These are phyloP conservation scores for Populus tomentosa DNA, from an alignment of 441 rosid species.

Conservation along the genomic window DNA sequence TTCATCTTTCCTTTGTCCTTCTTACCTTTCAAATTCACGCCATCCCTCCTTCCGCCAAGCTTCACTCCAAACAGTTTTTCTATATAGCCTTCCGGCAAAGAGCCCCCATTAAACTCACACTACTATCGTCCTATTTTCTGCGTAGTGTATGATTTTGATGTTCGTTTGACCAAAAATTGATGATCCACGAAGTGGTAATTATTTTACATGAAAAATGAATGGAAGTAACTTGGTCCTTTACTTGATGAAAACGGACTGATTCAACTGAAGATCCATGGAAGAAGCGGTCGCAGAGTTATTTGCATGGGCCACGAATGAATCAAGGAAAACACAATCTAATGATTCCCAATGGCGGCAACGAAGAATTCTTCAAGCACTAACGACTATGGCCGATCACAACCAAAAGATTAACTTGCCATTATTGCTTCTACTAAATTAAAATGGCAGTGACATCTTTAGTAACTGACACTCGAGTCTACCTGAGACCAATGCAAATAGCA, in stretches of 20 bases:
- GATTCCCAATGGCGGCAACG: neutral
- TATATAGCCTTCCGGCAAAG: too few species aligned
- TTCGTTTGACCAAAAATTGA: too few species aligned
- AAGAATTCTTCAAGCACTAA: neutral
- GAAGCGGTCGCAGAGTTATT: neutral
- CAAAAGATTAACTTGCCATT: neutral
- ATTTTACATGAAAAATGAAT: neutral
- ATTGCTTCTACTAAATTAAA: neutral
- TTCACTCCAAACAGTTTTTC: too few species aligned
- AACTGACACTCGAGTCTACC: neutral
- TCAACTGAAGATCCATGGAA: neutral
- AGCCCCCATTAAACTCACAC: too few species aligned
- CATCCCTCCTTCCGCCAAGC: too few species aligned
- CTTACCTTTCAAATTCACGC: too few species aligned
- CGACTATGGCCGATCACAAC: neutral
- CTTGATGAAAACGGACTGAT: neutral
- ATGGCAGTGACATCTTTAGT: neutral
- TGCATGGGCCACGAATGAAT: neutral
- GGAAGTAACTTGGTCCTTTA: neutral
- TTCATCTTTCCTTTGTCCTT: neutral
- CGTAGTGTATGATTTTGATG: too few species aligned
- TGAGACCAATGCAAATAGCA: neutral
- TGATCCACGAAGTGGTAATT: neutral
- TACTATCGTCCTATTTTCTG: too few species aligned
- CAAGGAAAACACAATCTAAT: neutral